Evolutionary conservation across 441 rosid genomes (phyloP), one percentile per base, ranked within the genome.

Genomic region (Lagerstroemia fauriei): DNA sequence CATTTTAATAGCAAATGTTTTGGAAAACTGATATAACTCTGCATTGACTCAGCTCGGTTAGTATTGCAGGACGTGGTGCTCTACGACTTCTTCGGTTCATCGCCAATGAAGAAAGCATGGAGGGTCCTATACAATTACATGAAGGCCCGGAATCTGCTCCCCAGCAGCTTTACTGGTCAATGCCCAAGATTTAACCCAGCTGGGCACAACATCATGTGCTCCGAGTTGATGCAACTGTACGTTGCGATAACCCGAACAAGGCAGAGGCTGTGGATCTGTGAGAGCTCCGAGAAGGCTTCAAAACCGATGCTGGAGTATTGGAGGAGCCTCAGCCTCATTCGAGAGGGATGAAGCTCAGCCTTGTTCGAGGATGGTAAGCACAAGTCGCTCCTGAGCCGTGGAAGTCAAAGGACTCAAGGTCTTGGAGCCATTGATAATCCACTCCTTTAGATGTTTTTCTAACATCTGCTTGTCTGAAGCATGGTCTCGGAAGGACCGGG

Each of bases 191-290:
- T 90, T 68, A 80, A 66, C 24, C 79, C 50, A 25, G 83, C 84
- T 48, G 89, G 86, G 78, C 91, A 90, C 80, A 85, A 81, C 75
- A 78, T 88, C 70, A 77, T 91, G 73, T 91, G 91, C 82, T 88
- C 93, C 48, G 93, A 92, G 86, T 70, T 92, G 82, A 92, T 91
- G 87, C 93, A 89, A 41, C 72, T 92, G 71, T 91, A 92, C 83
- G 92, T 91, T 17, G 93, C 92, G 1, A 87, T 91, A 44, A 91
- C 95, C 61, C 89, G 92, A 14, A 90, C 93, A 7, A 81, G 89
- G 78, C 92, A 89, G 73, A 85, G 93, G 61, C 80, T 91, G 66
- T 91, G 90, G 91, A 87, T 92, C 50, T 87, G 89, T 81, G 95
- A 92, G 81, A 86, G 85, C 63, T 10, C n/a, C 1, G 81, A 75